These are phyloP conservation scores for Naganishia vaughanmartiniae DNA, from an alignment of 768 basidiomycete species.

Conservation along the genomic window DNA sequence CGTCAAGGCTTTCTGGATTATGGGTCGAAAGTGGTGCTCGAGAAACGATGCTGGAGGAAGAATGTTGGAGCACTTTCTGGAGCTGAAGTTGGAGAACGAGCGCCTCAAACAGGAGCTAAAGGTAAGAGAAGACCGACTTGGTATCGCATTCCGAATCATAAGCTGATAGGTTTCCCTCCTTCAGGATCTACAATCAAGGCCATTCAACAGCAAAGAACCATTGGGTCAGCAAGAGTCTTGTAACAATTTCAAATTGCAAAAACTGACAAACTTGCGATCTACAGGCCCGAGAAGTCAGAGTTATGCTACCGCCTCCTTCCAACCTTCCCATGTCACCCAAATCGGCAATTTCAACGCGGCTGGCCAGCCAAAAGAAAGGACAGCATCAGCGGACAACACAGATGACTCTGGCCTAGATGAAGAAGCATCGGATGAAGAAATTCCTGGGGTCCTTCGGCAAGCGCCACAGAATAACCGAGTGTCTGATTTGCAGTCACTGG, in stretches of 20 bases:
- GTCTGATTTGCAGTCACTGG: constrained; percentile 7
- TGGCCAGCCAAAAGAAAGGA: constrained; percentile 19
- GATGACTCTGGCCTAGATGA: constrained; percentile 16
- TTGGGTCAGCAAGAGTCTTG: not conserved
- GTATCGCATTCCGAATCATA: not conserved
- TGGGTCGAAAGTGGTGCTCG: constrained; percentile 41
- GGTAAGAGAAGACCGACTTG: constrained; percentile 25
- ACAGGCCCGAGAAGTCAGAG: constrained; percentile 12
- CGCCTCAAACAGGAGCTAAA: constrained; percentile 62
- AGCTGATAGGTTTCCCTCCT: not conserved
- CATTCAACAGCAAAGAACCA: constrained; percentile 22
- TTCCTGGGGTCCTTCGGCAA: constrained; percentile 8
- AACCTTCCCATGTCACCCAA: constrained; percentile 17
- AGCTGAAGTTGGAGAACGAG: constrained; percentile 85
- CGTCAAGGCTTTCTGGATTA: constrained; percentile 49
- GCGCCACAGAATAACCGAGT: constrained; percentile 19
- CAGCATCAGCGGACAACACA: constrained; percentile 9
- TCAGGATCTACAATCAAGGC: constrained; percentile 29
- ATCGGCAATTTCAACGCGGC: constrained; percentile 23
- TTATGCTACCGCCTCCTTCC: constrained; percentile 22
- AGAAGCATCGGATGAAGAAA: constrained; percentile 19
- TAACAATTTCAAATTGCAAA: not conserved
- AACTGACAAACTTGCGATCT: not conserved
- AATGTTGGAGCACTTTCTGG: constrained; percentile 59
- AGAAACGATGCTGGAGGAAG: constrained; percentile 33